phyloP scores from a whole-genome alignment of 2,329 filamentous ascomycete genomes.

The Lasiodiplodia hormozganensis region DNA sequence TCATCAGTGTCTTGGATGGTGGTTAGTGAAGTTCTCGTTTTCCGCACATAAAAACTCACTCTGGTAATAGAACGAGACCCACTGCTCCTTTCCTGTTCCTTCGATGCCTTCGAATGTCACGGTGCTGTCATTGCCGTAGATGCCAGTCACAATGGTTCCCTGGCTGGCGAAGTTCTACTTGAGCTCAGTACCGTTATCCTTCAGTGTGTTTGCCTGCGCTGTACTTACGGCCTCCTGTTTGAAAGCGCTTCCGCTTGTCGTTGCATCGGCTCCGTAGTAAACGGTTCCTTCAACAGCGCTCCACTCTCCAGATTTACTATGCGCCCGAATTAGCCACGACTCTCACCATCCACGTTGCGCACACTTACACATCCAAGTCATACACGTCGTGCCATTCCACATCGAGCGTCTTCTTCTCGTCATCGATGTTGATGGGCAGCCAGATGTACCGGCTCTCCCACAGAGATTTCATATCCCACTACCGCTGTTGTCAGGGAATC shows the following conservation, averaged over 20 bases:
- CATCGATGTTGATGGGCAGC: slow-evolving; percentile 62
- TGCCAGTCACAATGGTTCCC: slow-evolving; percentile 58
- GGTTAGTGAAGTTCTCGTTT: not conserved
- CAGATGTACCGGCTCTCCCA: slow-evolving; percentile 66
- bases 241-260: slow-evolving; percentile 56
- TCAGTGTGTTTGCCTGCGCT: not conserved
- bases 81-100: slow-evolving; percentile 60
- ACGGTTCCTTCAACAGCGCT: slow-evolving; percentile 55
- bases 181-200: not conserved
- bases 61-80: slow-evolving; percentile 66
- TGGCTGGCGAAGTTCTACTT: slow-evolving; percentile 54
- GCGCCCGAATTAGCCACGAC: slow-evolving; percentile 4
- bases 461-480: slow-evolving; percentile 62
- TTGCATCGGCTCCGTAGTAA: slow-evolving; percentile 57
- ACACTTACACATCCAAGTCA: slow-evolving; percentile 56
- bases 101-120: slow-evolving; percentile 59
- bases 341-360: not conserved
- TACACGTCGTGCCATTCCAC: slow-evolving; percentile 64
- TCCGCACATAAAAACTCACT: slow-evolving; percentile 35
- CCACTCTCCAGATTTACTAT: slow-evolving; percentile 56
- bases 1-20: slow-evolving; percentile 57
- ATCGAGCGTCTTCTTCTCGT: slow-evolving; percentile 57
- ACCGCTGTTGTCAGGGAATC: not conserved
- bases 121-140: slow-evolving; percentile 63
- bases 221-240: slow-evolving; percentile 58